phyloP scores from a whole-genome alignment of 805 yeast species.

The Pichia gijzeniarum region DNA sequence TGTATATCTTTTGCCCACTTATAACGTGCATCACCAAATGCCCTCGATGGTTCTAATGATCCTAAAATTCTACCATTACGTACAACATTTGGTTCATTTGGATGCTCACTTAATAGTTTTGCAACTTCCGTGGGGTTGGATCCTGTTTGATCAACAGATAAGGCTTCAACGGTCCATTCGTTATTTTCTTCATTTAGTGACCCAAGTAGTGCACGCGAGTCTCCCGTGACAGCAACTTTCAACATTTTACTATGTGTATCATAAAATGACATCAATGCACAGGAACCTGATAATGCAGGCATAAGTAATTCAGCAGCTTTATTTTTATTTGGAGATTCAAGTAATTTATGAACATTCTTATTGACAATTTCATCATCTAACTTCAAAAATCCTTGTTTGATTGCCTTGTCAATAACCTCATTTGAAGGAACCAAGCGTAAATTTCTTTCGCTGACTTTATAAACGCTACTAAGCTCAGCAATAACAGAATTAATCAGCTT shows the following conservation, averaged over 20 bases:
- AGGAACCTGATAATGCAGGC: constrained; percentile 94
- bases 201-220: constrained; percentile 87
- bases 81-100: constrained; percentile 78
- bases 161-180: constrained; percentile 78
- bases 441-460: constrained; percentile 46
- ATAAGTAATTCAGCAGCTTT: constrained; percentile 67
- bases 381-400: constrained; percentile 70
- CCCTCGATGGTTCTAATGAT: constrained; percentile 88
- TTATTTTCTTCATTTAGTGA: constrained; percentile 53
- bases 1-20: constrained; percentile 75
- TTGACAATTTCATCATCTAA: constrained; percentile 84
- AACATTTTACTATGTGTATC: constrained; percentile 67
- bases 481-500: constrained; percentile 73
- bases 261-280: constrained; percentile 83
- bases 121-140: constrained; percentile 82
- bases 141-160: constrained; percentile 92
- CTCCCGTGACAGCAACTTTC: constrained; percentile 94
- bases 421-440: constrained; percentile 59
- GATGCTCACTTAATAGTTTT: constrained; percentile 81
- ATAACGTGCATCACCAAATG: constrained; percentile 95
- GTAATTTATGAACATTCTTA: constrained; percentile 61
- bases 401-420: constrained; percentile 70
- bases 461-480: constrained; percentile 61
- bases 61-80: constrained; percentile 89
- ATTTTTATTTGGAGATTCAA: constrained; percentile 61